Conservation (phyloP, 1,284 basidiomycete genomes). For the Cryptococcus sp. region DNA sequence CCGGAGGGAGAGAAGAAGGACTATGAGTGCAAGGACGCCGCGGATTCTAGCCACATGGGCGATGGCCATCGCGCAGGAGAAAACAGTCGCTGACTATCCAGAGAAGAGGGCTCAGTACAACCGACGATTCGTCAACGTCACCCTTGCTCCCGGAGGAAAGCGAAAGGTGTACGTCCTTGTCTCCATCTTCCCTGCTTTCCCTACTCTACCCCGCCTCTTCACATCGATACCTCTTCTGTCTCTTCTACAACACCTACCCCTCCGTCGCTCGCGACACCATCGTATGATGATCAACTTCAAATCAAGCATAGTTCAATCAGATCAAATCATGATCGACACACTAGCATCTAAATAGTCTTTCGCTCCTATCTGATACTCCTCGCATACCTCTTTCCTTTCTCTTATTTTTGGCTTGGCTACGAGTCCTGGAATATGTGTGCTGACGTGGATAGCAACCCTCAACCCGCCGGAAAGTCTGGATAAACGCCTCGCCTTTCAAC, state of each 20-base stretch:
- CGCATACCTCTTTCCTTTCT: slow-evolving; percentile 4
- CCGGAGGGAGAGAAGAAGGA: too few species aligned
- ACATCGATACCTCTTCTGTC: slow-evolving; percentile 2
- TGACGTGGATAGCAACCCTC: slow-evolving; percentile 40
- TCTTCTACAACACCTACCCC: background rate
- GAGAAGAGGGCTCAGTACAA: slow-evolving; percentile 15
- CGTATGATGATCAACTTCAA: slow-evolving; percentile 57
- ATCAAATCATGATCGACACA: slow-evolving; percentile 61
- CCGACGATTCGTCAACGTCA: slow-evolving; percentile 72
- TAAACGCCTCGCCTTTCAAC: slow-evolving; percentile 22
- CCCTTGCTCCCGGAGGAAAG: slow-evolving; percentile 84
- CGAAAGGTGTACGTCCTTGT: slow-evolving; percentile 77
- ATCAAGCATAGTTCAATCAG: slow-evolving; percentile 89
- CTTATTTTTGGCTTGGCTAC: too few species aligned
- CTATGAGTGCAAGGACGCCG: too few species aligned
- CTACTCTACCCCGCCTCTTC: background rate
- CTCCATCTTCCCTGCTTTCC: slow-evolving; percentile 1
- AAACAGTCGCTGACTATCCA: slow-evolving; percentile 1
- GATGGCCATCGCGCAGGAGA: too few species aligned
- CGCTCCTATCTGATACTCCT: slow-evolving; percentile 76
- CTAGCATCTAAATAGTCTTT: slow-evolving; percentile 74
- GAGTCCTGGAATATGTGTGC: slow-evolving; percentile 1
- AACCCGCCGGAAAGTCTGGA: slow-evolving; percentile 46
- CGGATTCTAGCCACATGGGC: too few species aligned
- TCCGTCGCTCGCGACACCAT: background rate